phyloP scores from a whole-genome alignment of 83 land plant genomes.

The Picea engelmannii region DNA sequence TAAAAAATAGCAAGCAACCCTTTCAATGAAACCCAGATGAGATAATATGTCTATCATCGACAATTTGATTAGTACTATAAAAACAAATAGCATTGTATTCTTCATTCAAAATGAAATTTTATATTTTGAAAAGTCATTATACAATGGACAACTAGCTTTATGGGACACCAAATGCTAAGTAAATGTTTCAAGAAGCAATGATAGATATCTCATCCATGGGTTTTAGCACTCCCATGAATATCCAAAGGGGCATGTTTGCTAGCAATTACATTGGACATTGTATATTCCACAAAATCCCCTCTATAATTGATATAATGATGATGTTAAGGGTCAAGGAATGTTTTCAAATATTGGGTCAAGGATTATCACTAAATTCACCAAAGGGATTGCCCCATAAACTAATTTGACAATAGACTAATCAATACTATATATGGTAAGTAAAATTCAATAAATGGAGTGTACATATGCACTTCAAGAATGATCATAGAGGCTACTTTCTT shows the following conservation, averaged over 20 bases:
- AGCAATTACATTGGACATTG: background rate
- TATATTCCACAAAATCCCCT: background rate
- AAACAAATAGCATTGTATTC: background rate
- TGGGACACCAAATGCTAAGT: background rate
- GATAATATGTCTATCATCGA: background rate
- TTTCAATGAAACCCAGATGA: background rate
- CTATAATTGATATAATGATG: too few relatives aligned
- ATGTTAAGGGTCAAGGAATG: background rate
- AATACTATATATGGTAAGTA: too few relatives aligned
- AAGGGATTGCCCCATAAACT: too few relatives aligned
- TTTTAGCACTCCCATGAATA: background rate
- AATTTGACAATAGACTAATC: too few relatives aligned
- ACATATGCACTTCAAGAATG: background rate
- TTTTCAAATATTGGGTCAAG: background rate
- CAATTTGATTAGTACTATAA: background rate
- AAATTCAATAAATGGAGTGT: too few relatives aligned
- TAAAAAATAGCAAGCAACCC: background rate
- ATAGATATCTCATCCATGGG: background rate
- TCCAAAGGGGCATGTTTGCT: background rate
- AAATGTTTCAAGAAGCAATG: background rate
- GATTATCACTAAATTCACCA: slow-evolving; percentile 1
- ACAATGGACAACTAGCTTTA: background rate
- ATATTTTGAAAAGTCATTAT: background rate
- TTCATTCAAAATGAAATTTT: background rate
- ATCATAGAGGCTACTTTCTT: background rate